Percentiles rank a stretch among this genome's conserved stretches.
Evolutionary conservation across 495 filamentous ascomycete genomes (phyloP).

Genomic region (Hypoxylon subgilvum): DNA sequence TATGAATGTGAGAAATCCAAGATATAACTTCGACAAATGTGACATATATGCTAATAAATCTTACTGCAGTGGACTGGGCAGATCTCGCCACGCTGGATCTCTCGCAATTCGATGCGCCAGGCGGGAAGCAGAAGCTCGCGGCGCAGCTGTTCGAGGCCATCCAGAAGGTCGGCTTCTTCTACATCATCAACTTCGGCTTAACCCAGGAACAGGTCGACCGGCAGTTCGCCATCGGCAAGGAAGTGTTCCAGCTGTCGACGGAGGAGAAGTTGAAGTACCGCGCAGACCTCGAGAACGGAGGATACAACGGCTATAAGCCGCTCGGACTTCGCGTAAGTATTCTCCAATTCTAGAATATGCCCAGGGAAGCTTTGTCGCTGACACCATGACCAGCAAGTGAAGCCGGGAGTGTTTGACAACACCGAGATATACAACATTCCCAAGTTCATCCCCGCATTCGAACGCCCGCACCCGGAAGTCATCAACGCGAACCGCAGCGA

Average conservation of each 20-base stretch:
- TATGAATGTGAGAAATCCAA: conserved; percentile 42
- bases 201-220: conserved; percentile 63
- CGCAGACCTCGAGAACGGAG: conserved; percentile 41
- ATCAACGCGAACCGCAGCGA: conserved; percentile 42
- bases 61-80: conserved; percentile 56
- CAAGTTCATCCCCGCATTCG: conserved; percentile 53
- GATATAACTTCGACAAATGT: not conserved
- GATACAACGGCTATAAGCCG: conserved; percentile 44
- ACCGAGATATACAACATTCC: conserved; percentile 60
- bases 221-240: conserved; percentile 65
- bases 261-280: conserved; percentile 52
- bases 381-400: conserved; percentile 42
- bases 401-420: conserved; percentile 52
- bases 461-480: conserved; percentile 40
- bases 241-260: conserved; percentile 60
- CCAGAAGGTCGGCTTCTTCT: conserved; percentile 64
- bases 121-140: conserved; percentile 61
- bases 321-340: conserved; percentile 38
- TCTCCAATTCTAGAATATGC: not conserved
- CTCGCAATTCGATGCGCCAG: conserved; percentile 57
- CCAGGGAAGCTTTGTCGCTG: not conserved
- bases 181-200: conserved; percentile 65
- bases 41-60: conserved; percentile 2
- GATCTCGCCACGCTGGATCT: conserved; percentile 65
- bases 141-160: conserved; percentile 64